Evolutionary conservation across 2,329 filamentous ascomycete genomes (phyloP).

Genomic region (Clarireedia monteithiana): DNA sequence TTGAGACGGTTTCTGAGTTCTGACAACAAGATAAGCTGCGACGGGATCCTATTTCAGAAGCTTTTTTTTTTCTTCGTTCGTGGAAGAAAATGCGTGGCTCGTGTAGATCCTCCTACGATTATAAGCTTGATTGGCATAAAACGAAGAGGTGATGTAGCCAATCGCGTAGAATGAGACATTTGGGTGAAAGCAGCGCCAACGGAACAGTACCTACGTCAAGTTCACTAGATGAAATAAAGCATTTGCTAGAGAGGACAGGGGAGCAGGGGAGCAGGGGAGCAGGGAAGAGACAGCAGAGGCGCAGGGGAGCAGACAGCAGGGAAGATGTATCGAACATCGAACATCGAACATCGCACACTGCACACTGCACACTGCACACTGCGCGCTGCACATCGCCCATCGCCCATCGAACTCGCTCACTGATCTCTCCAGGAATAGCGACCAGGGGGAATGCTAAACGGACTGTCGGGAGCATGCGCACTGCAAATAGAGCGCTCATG

Average conservation of each 20-base stretch:
- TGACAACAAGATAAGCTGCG: conserved; percentile 19
- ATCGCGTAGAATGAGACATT: conserved; percentile 36
- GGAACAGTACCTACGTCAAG: conserved; percentile 25
- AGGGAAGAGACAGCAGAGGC: too few species aligned
- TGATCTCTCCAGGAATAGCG: conserved; percentile 23
- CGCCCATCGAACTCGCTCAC: conserved; percentile 14
- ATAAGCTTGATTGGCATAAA: conserved; percentile 39
- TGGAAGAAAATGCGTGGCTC: conserved; percentile 35
- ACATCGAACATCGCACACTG: too few species aligned
- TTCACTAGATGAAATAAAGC: conserved; percentile 13
- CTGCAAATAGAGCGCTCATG: conserved; percentile 23
- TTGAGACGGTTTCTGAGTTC: conserved; percentile 28
- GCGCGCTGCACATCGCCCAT: too few species aligned
- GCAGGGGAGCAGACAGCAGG: too few species aligned
- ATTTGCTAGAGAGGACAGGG: conserved; percentile 4
- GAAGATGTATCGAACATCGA: too few species aligned
- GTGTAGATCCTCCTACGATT: conserved; percentile 32
- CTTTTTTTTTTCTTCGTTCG: conserved; percentile 15
- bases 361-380: too few species aligned
- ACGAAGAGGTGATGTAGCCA: conserved; percentile 26
- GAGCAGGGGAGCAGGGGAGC: too few species aligned
- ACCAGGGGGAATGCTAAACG: conserved; percentile 25
- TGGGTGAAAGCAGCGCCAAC: conserved; percentile 21
- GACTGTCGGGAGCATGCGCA: conserved; percentile 29
- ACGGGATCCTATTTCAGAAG: conserved; percentile 30